Base-by-base conservation (phyloP, 805 yeast genomes). In the Ogataea naganishii region DNA sequence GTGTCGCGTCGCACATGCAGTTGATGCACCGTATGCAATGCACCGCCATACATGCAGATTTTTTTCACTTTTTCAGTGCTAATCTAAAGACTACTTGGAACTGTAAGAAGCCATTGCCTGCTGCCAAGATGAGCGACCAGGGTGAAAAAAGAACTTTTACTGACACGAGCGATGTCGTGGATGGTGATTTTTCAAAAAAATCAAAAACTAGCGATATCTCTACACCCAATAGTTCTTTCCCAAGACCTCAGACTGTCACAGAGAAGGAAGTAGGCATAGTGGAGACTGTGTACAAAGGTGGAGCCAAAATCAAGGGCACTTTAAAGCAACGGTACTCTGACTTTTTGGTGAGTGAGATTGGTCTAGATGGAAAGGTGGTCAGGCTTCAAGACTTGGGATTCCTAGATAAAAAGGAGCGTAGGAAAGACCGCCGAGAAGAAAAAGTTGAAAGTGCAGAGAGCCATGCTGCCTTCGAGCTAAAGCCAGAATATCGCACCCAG, bases 271-370 rank as follows among this genome's bases (percentile, higher is more conserved):
- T 92, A 7, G 98, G 98, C 5, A 89, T 92, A 39, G 75, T 84
- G 1, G 72, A 72, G 30, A 88, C 61, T 44, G 56, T 85, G 20
- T 72, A 74, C 27, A 50, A 62, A 2, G 65, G 60, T 4, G 44
- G 62, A 16, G 53, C 63, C 7, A 94, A 96, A 3, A 84, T 92
- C 39, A 51, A 53, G 12, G 98, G 97, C 3, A 66, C 69, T 10
- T 63, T 92, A 44, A 92, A 92, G 53, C 94, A 83, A 48, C 64
- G 96, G 37, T 88, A 86, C 56, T 79, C 95, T 9, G 99, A 92
- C 51, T 92, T 92, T 51, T 67, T 84, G 49, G 99, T 92, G 26
- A 84, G 86, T 54, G 99, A 92, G 54, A 80, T 92, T 33, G 80
- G 66, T 36, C 43, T 57, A 18, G 58, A 71, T 14, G 94, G 83